These are phyloP conservation scores for Nitzschia putrida DNA, from an alignment of 108 stramenopile genomes.

Conservation along the genomic window DNA sequence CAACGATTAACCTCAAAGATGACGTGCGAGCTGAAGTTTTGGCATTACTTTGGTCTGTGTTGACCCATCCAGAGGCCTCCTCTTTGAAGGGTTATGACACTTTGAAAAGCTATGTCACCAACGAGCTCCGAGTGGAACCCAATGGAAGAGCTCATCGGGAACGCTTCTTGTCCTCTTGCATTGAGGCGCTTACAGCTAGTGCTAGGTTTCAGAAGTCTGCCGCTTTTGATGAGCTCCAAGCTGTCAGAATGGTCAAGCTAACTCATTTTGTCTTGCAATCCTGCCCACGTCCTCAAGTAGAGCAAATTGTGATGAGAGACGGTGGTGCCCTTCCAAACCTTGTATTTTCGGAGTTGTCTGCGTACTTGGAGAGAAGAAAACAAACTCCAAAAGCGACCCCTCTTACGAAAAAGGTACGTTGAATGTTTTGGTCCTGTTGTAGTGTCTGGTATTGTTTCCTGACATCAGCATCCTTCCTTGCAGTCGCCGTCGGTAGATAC, in stretches of 20 bases:
- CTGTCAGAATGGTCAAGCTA: constrained; percentile 75
- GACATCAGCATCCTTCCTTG: neutral
- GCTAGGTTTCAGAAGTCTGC: constrained; percentile 15
- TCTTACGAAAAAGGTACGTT: constrained; percentile 29
- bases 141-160: constrained; percentile 58
- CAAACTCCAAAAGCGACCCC: constrained; percentile 1
- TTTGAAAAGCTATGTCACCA: constrained; percentile 66
- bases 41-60: constrained; percentile 74
- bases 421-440: neutral
- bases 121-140: constrained; percentile 60
- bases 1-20: constrained; percentile 35
- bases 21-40: constrained; percentile 74
- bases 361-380: constrained; percentile 58
- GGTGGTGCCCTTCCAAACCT: constrained; percentile 52
- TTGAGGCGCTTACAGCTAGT: constrained; percentile 42
- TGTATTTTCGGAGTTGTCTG: constrained; percentile 71
- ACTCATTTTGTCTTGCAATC: constrained; percentile 82
- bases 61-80: constrained; percentile 78
- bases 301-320: constrained; percentile 38
- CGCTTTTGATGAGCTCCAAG: constrained; percentile 61
- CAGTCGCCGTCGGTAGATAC: constrained; percentile 30
- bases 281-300: constrained; percentile 60
- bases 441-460: neutral
- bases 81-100: constrained; percentile 71
- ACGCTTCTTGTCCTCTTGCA: constrained; percentile 59